phyloP scores from a whole-genome alignment of 805 yeast species.

The Teunomyces kruisii region DNA sequence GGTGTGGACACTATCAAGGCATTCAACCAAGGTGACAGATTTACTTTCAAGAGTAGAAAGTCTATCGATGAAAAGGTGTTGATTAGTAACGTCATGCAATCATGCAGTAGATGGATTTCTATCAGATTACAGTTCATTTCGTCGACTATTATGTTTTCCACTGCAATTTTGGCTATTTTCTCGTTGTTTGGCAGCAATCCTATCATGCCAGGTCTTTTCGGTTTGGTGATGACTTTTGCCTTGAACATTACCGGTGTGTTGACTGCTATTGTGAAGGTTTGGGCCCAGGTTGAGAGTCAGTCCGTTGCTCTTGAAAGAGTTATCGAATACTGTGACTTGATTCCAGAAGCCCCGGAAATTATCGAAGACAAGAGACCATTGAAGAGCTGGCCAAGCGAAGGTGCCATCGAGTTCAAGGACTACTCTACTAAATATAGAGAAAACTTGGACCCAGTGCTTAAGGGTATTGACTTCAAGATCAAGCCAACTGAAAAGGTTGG shows the following conservation, averaged over 20 bases:
- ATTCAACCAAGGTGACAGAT: constrained; percentile 64
- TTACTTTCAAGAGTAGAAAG: constrained; percentile 52
- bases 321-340: constrained; percentile 67
- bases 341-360: constrained; percentile 78
- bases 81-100: constrained; percentile 24
- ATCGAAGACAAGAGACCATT: constrained; percentile 64
- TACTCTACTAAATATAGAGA: constrained; percentile 46
- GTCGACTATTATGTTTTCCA: constrained; percentile 50
- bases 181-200: constrained; percentile 40
- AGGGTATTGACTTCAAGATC: constrained; percentile 34
- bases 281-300: constrained; percentile 64
- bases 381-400: constrained; percentile 37
- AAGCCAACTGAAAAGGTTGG: constrained; percentile 43
- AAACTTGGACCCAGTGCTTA: constrained; percentile 43
- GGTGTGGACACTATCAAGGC: constrained; percentile 83
- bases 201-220: constrained; percentile 59
- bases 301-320: constrained; percentile 69
- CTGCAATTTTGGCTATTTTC: constrained; percentile 48
- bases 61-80: constrained; percentile 53
- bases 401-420: constrained; percentile 35
- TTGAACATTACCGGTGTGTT: constrained; percentile 54
- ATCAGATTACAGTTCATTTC: constrained; percentile 63
- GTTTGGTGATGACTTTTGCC: constrained; percentile 65
- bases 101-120: constrained; percentile 66
- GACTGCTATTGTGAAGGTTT: constrained; percentile 55